These are phyloP conservation scores for Royoungia palumana DNA, from an alignment of 768 basidiomycete genomes.

Conservation along the genomic window DNA sequence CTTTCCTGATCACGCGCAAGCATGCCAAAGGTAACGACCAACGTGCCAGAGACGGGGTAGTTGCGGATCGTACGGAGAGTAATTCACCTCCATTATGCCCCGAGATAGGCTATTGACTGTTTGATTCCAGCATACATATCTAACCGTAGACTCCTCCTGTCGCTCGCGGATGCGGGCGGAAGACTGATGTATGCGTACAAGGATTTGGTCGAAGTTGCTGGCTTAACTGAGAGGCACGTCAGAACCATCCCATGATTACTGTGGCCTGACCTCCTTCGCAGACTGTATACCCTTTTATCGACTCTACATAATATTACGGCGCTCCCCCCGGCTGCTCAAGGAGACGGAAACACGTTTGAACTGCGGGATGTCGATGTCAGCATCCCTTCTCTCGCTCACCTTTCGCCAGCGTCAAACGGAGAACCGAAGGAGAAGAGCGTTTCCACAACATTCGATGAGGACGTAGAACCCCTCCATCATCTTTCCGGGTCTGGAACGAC, in stretches of 20 bases:
- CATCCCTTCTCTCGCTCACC: slow-evolving; percentile 41
- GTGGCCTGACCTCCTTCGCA: slow-evolving; percentile 18
- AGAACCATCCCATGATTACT: neutral
- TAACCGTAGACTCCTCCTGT: slow-evolving; percentile 84
- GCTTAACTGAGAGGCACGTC: slow-evolving; percentile 63
- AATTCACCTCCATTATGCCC: slow-evolving; percentile 3
- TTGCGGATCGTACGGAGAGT: slow-evolving; percentile 53
- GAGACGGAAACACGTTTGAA: slow-evolving; percentile 46
- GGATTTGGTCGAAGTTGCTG: slow-evolving; percentile 91
- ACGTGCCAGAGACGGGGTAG: slow-evolving; percentile 27
- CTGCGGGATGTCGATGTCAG: slow-evolving; percentile 68
- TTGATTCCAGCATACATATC: slow-evolving; percentile 74
- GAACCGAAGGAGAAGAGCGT: slow-evolving; percentile 3
- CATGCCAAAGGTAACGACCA: slow-evolving; percentile 8
- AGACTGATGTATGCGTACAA: slow-evolving; percentile 97
- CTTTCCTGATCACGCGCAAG: slow-evolving; percentile 68
- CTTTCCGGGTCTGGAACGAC: slow-evolving; percentile 29
- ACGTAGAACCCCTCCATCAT: slow-evolving; percentile 10
- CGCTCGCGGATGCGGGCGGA: slow-evolving; percentile 95
- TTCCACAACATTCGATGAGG: slow-evolving; percentile 11
- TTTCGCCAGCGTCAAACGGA: neutral
- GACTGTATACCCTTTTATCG: slow-evolving; percentile 85
- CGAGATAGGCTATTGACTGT: neutral
- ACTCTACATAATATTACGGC: slow-evolving; percentile 73
- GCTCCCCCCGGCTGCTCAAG: slow-evolving; percentile 39